Evolutionary conservation across 495 filamentous ascomycete species (phyloP).

Genomic region (Podospora fimiseda): DNA sequence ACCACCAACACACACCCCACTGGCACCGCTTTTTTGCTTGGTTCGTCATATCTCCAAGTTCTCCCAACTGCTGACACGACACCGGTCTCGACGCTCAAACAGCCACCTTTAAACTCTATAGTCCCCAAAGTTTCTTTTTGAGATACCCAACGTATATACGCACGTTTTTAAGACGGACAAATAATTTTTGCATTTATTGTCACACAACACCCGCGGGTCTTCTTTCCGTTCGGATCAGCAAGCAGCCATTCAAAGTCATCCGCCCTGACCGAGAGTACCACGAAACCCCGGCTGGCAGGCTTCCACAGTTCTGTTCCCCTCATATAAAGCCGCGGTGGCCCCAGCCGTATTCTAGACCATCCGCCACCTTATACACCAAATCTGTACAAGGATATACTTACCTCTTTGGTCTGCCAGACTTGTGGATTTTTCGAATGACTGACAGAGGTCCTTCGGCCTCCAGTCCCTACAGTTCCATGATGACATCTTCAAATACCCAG

Average conservation of each 20-base stretch:
- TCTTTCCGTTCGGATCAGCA: neutral
- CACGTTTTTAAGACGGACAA: neutral
- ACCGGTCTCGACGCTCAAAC: neutral
- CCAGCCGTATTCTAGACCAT: too few species aligned
- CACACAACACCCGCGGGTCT: neutral
- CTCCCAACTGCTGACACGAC: neutral
- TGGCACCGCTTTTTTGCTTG: constrained; percentile 14
- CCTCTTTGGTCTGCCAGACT: neutral
- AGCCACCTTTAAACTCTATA: neutral
- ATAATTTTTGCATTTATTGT: neutral
- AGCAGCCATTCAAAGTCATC: neutral
- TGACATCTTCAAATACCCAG: constrained; percentile 8
- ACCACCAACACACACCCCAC: neutral
- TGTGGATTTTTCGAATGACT: neutral
- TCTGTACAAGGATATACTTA: neutral
- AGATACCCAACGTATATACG: constrained; percentile 9
- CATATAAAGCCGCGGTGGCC: too few species aligned
- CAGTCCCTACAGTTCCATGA: constrained; percentile 3
- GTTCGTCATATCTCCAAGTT: neutral
- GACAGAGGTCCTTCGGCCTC: neutral
- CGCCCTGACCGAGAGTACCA: neutral
- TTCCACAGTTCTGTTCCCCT: neutral
- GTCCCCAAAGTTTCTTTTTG: neutral
- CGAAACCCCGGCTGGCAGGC: neutral
- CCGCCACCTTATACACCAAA: neutral